phyloP scores from a whole-genome alignment of 2,329 filamentous ascomycete genomes.

The Nigrospora oryzae region DNA sequence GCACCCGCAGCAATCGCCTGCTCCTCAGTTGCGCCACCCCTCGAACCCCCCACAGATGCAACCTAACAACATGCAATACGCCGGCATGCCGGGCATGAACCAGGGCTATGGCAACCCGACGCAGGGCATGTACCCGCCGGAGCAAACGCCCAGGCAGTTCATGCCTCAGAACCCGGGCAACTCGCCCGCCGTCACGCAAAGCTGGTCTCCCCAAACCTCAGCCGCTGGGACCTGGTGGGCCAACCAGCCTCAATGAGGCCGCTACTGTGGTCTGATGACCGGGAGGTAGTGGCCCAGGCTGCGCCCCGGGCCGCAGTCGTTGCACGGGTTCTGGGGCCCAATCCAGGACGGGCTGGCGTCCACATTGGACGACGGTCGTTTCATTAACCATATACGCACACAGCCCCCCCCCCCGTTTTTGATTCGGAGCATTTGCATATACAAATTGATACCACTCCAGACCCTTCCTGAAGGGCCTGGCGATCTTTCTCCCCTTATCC shows the following conservation, averaged over 20 bases:
- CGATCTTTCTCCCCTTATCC: background rate
- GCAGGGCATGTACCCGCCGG: conserved; percentile 51
- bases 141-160: conserved; percentile 58
- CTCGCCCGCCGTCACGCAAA: conserved; percentile 40
- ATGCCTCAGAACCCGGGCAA: conserved; percentile 54
- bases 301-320: too few species aligned
- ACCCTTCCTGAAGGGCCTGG: conserved; percentile 1
- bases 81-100: conserved; percentile 52
- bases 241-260: conserved; percentile 34
- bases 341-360: too few species aligned
- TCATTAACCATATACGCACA: background rate
- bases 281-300: too few species aligned
- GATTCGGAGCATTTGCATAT: background rate
- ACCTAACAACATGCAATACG: conserved; percentile 47
- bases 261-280: background rate
- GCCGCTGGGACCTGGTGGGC: conserved; percentile 49
- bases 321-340: too few species aligned
- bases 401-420: too few species aligned
- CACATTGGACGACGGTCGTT: background rate
- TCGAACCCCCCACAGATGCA: conserved; percentile 47
- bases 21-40: conserved; percentile 52
- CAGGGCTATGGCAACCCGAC: conserved; percentile 48
- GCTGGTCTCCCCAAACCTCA: conserved; percentile 54
- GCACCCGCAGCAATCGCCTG: conserved; percentile 46
- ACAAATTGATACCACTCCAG: conserved; percentile 4